These are phyloP conservation scores for Rosa hybrid DNA, from an alignment of 331 rosid species.

Conservation along the genomic window DNA sequence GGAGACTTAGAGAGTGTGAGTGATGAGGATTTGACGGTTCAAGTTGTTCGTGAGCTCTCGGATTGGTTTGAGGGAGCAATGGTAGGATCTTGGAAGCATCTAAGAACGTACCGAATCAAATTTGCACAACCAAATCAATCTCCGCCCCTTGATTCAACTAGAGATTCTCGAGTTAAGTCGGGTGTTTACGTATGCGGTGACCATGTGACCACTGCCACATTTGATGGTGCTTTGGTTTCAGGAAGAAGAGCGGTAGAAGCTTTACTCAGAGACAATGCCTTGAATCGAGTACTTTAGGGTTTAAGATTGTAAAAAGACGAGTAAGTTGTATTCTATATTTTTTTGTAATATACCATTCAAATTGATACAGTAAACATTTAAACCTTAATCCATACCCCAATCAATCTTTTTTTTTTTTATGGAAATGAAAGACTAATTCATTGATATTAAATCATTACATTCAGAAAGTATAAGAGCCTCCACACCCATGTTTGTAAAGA, in stretches of 20 bases:
- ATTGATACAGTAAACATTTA: too few relatives aligned
- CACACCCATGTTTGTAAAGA: too few relatives aligned
- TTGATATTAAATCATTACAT: too few relatives aligned
- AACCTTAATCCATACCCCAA: too few relatives aligned
- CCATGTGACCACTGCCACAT: constrained; percentile 68
- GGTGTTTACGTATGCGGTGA: constrained; percentile 77
- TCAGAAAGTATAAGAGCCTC: too few relatives aligned
- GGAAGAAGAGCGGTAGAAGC: constrained; percentile 73
- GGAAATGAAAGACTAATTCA: too few relatives aligned
- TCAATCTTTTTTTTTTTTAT: too few relatives aligned
- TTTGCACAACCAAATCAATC: constrained; percentile 82
- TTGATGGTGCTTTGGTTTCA: constrained; percentile 79
- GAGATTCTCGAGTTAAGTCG: constrained; percentile 44
- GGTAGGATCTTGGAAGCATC: constrained; percentile 62
- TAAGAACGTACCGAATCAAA: constrained; percentile 63
- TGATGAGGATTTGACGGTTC: constrained; percentile 45
- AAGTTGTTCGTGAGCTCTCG: constrained; percentile 51
- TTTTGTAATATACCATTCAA: not conserved
- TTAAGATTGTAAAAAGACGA: not conserved
- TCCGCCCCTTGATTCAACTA: constrained; percentile 60
- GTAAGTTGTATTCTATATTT: not conserved
- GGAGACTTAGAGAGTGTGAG: constrained; percentile 44
- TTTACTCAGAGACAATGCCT: constrained; percentile 44
- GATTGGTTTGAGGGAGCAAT: constrained; percentile 55
- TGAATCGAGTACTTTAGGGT: not conserved